Percentiles rank a stretch among this genome's conserved stretches.
phyloP scores from a whole-genome alignment of 192 early-diverging fungal genomes.

The Coemansia sp. region DNA sequence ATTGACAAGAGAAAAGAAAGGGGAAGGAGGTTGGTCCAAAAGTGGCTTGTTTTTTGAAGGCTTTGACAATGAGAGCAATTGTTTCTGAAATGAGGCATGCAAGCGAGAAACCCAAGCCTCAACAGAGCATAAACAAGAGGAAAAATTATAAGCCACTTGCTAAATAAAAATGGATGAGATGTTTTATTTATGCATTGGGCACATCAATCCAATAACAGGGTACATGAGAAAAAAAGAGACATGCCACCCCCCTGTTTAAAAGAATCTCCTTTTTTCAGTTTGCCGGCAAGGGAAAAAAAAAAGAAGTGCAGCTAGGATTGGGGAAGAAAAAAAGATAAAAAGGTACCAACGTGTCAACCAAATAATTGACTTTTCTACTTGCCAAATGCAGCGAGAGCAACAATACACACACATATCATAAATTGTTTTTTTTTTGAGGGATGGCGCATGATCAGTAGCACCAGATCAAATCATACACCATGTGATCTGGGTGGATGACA shows the following conservation, averaged over 20 bases:
- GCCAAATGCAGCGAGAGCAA: background rate
- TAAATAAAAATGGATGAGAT: slow-evolving; percentile 15
- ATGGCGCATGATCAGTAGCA: background rate
- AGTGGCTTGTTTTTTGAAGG: background rate
- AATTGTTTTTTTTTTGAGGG: background rate
- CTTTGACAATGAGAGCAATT: too few species aligned
- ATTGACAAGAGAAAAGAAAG: background rate
- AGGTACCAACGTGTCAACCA: too few species aligned
- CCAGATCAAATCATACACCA: slow-evolving; percentile 14
- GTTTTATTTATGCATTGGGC: background rate
- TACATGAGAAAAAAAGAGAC: background rate
- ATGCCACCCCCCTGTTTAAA: background rate
- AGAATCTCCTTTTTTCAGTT: too few species aligned
- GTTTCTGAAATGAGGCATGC: too few species aligned
- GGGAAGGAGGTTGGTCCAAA: background rate
- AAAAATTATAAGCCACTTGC: background rate
- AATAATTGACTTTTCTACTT: too few species aligned
- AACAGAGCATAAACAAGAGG: background rate
- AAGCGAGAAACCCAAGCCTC: slow-evolving; percentile 1
- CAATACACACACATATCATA: background rate
- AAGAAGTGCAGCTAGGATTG: background rate
- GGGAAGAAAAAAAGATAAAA: background rate
- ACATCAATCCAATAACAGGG: slow-evolving; percentile 9
- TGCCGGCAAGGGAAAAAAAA: background rate
- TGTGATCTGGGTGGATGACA: background rate